Conservation (phyloP, 75 land plant genomes). For the Pinus albicaulis region DNA sequence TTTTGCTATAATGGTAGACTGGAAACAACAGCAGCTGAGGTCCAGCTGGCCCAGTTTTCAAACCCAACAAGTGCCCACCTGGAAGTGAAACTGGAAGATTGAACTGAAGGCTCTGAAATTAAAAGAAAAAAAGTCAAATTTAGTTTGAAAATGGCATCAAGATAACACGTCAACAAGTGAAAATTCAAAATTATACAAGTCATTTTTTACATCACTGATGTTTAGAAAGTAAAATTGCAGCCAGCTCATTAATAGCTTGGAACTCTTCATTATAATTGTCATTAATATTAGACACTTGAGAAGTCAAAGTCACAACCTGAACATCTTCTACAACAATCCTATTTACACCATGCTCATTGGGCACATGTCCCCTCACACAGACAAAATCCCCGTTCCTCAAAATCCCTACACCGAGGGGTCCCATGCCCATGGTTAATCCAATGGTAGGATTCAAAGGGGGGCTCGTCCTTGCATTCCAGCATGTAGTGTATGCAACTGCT, state of each 20-base stretch:
- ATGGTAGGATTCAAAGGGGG: constrained; percentile 36
- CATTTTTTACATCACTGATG: not conserved
- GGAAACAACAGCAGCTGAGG: constrained; percentile 22
- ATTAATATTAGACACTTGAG: not conserved
- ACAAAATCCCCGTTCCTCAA: constrained; percentile 98
- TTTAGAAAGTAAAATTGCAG: not conserved
- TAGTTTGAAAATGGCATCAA: not conserved
- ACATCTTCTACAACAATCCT: constrained; percentile 99
- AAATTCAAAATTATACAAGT: not conserved
- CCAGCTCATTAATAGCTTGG: not conserved
- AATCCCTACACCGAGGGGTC: constrained; percentile 84
- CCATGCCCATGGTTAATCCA: constrained; percentile 45
- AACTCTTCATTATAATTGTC: not conserved
- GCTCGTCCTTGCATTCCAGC: constrained; percentile 58
- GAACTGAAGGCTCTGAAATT: constrained; percentile 88
- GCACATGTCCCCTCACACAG: constrained; percentile 95
- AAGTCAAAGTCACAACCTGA: constrained; percentile 57
- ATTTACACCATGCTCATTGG: constrained; percentile 99
- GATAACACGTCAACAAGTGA: not conserved
- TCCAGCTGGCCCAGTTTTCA: constrained; percentile 40
- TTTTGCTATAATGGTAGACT: constrained; percentile 22
- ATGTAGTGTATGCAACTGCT: constrained; percentile 55
- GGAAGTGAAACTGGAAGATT: constrained; percentile 87
- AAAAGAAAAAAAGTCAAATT: not conserved
- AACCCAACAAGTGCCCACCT: constrained; percentile 48